A percentile compares a stretch with the other conserved stretches of the same genome.
These are phyloP conservation scores for Kwoniella shandongensis DNA, from an alignment of 768 basidiomycete genomes.

Conservation along the genomic window DNA sequence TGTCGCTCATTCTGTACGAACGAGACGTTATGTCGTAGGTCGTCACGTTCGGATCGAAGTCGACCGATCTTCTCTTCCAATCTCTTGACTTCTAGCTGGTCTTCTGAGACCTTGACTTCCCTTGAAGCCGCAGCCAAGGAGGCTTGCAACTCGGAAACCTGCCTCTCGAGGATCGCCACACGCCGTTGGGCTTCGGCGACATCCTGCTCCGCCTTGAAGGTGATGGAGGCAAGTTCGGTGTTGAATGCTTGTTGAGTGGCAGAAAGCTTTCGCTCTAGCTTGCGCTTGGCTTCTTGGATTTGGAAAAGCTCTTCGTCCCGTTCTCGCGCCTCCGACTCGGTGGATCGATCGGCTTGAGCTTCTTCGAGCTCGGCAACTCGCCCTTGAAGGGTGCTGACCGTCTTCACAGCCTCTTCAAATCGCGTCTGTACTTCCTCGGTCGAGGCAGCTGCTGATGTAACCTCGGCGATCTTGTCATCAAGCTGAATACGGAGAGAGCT, in stretches of 20 bases:
- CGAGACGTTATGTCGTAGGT: conserved; percentile 41
- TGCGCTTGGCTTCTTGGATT: conserved; percentile 17
- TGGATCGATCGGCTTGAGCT: conserved; percentile 41
- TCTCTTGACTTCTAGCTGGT: conserved; percentile 3
- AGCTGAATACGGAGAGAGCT: conserved; percentile 14
- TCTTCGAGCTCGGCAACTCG: conserved; percentile 31
- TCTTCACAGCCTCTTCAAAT: conserved; percentile 22
- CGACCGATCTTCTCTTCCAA: conserved; percentile 38
- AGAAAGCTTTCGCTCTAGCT: not conserved
- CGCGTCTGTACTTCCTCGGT: conserved; percentile 28
- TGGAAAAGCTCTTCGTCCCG: conserved; percentile 41
- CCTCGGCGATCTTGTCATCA: conserved; percentile 15
- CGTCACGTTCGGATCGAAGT: conserved; percentile 50
- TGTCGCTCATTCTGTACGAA: conserved; percentile 48
- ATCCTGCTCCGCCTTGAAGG: conserved; percentile 16
- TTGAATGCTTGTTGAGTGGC: conserved; percentile 4
- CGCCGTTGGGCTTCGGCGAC: conserved; percentile 1
- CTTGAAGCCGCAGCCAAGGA: not conserved
- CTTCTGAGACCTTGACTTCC: not conserved
- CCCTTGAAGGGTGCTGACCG: conserved; percentile 16
- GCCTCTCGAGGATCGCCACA: conserved; percentile 10
- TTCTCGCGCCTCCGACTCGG: conserved; percentile 40
- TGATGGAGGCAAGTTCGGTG: conserved; percentile 11
- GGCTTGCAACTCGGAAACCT: conserved; percentile 18
- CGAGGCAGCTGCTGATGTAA: not conserved